Evolutionary conservation across 257 asterid species (phyloP).

Genomic region (Rauvolfia tetraphylla): DNA sequence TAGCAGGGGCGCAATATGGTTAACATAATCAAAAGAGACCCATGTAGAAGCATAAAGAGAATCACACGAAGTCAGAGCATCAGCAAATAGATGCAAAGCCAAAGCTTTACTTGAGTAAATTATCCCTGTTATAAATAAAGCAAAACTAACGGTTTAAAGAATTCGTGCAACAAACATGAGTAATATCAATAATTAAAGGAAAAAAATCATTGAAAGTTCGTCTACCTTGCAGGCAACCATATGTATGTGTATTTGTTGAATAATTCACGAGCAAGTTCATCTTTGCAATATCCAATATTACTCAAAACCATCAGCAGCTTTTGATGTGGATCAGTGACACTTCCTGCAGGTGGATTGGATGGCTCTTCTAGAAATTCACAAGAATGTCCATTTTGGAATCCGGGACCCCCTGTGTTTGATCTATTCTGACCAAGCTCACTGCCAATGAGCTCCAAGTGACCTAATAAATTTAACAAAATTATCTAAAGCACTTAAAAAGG

Average conservation of each 20-base stretch:
- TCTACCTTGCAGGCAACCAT: constrained; percentile 74
- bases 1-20: not conserved
- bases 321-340: constrained; percentile 72
- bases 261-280: constrained; percentile 77
- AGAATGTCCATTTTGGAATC: constrained; percentile 62
- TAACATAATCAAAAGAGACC: not conserved
- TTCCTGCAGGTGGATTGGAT: constrained; percentile 78
- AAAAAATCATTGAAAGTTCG: constrained; percentile 9
- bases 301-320: constrained; percentile 91
- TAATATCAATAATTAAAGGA: not conserved
- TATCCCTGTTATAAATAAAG: not conserved
- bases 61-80: not conserved
- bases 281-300: constrained; percentile 94
- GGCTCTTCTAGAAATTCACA: constrained; percentile 45
- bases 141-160: not conserved
- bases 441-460: constrained; percentile 74
- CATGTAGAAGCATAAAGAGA: not conserved
- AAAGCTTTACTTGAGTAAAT: not conserved
- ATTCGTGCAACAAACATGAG: not conserved
- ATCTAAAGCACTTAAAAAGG: constrained; percentile 12
- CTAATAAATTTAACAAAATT: constrained; percentile 39
- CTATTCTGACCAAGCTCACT: constrained; percentile 51
- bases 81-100: not conserved
- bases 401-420: constrained; percentile 44
- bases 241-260: constrained; percentile 60